Conservation (phyloP, 2,329 filamentous ascomycete genomes). For the Boeremia exigua region DNA sequence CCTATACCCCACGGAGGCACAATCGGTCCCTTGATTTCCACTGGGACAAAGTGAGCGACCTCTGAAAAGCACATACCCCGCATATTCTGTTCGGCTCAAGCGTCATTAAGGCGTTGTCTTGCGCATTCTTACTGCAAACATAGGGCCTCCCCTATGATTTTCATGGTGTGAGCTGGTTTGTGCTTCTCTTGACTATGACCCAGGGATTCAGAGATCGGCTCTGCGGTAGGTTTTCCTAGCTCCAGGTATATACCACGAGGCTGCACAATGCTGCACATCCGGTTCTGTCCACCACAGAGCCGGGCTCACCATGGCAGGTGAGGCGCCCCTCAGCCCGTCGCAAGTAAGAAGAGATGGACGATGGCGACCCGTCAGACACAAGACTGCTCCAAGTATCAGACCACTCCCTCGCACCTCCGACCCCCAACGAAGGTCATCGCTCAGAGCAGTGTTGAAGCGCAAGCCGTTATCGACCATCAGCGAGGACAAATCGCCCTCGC, state of each 20-base stretch:
- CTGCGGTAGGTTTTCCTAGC: neutral
- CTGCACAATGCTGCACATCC: neutral
- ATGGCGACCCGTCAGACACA: constrained; percentile 4
- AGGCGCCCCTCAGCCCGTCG: neutral
- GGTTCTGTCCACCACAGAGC: neutral
- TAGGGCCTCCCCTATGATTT: neutral
- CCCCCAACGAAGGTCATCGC: neutral
- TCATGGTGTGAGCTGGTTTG: neutral
- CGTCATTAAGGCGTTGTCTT: neutral
- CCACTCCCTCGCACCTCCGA: neutral
- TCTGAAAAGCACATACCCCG: neutral
- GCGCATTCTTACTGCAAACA: neutral
- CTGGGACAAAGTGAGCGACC: neutral
- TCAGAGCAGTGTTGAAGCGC: neutral
- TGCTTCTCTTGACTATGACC: neutral
- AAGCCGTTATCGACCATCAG: neutral
- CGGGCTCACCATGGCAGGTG: constrained; percentile 1
- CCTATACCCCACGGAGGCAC: neutral
- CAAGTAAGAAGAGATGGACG: neutral
- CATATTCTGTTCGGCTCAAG: neutral
- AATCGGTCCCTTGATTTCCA: neutral
- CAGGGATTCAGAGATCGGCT: neutral
- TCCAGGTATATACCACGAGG: neutral
- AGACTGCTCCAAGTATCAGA: neutral
- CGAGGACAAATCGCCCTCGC: neutral